Evolutionary conservation across 2,329 filamentous ascomycete genomes (phyloP).

Genomic region (Beauveria scarabaeidicola): DNA sequence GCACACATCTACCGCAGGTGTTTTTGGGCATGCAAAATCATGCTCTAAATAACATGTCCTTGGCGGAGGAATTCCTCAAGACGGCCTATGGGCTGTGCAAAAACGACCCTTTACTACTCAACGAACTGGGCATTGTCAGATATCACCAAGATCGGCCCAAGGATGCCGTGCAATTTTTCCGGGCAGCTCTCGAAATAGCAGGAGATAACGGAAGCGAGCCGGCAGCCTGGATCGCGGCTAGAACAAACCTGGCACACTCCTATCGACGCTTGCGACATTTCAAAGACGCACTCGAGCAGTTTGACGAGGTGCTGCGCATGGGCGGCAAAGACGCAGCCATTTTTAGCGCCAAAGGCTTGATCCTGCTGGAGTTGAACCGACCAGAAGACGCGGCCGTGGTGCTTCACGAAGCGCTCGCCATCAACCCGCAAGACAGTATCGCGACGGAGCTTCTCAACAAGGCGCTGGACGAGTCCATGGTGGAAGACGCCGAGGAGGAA

Average conservation of each 20-base stretch:
- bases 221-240: slow-evolving; percentile 71
- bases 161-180: slow-evolving; percentile 70
- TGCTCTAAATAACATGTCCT: slow-evolving; percentile 84
- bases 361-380: slow-evolving; percentile 68
- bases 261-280: slow-evolving; percentile 64
- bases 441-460: slow-evolving; percentile 70
- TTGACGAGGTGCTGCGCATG: slow-evolving; percentile 77
- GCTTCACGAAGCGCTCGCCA: slow-evolving; percentile 75
- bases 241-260: slow-evolving; percentile 84
- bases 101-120: slow-evolving; percentile 81
- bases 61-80: slow-evolving; percentile 90
- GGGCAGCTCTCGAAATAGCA: slow-evolving; percentile 66
- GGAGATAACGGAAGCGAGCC: slow-evolving; percentile 75
- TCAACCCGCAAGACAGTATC: slow-evolving; percentile 71
- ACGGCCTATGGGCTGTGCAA: slow-evolving; percentile 77
- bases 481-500: slow-evolving; percentile 35
- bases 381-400: slow-evolving; percentile 71
- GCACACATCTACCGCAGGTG: slow-evolving; percentile 88
- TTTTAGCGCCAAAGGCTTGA: slow-evolving; percentile 75
- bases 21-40: slow-evolving; percentile 99
- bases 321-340: slow-evolving; percentile 72
- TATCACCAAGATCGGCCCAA: slow-evolving; percentile 80
- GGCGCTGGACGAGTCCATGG: slow-evolving; percentile 55
- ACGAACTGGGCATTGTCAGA: slow-evolving; percentile 92
- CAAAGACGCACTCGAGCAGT: slow-evolving; percentile 66